phyloP scores from a whole-genome alignment of 164 flowering plant genomes.

The Piper betle region DNA sequence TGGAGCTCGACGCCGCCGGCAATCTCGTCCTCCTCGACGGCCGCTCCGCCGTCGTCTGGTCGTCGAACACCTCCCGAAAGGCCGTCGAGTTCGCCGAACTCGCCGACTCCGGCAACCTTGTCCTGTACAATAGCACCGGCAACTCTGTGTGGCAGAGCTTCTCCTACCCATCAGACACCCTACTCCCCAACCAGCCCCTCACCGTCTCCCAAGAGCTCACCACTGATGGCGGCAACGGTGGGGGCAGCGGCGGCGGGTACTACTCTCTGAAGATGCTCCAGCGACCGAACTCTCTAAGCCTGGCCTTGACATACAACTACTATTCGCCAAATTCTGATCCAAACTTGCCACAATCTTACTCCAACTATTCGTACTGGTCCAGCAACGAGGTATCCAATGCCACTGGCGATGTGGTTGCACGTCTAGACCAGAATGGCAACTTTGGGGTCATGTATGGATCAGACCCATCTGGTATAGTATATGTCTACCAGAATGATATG shows the following conservation, averaged over 20 bases:
- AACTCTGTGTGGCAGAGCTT: conserved; percentile 56
- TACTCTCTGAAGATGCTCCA: conserved; percentile 82
- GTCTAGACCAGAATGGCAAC: conserved; percentile 55
- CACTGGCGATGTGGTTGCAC: conserved; percentile 62
- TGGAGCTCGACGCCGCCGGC: conserved; percentile 67
- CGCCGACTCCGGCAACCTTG: conserved; percentile 44
- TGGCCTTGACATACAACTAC: conserved; percentile 54
- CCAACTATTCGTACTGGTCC: conserved; percentile 61
- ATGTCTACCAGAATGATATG: conserved; percentile 58
- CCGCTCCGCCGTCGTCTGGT: conserved; percentile 2
- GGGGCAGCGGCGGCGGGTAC: conserved; percentile 28
- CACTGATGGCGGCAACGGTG: conserved; percentile 18
- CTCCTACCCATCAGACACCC: conserved; percentile 77
- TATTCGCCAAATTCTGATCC: conserved; percentile 18
- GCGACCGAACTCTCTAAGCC: conserved; percentile 62
- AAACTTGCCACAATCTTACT: conserved; percentile 10
- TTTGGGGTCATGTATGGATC: conserved; percentile 72
- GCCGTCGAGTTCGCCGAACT: no score
- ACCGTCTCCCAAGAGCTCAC: conserved; percentile 47
- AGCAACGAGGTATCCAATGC: conserved; percentile 66
- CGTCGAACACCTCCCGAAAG: no score
- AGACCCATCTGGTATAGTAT: conserved; percentile 53
- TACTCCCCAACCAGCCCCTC: conserved; percentile 69
- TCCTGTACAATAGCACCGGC: conserved; percentile 26
- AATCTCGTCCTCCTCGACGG: conserved; percentile 43